A percentile compares a stretch with the other conserved stretches of the same genome.
Conservation (phyloP, 176 grass and related monocot species). For the Lolium perenne region DNA sequence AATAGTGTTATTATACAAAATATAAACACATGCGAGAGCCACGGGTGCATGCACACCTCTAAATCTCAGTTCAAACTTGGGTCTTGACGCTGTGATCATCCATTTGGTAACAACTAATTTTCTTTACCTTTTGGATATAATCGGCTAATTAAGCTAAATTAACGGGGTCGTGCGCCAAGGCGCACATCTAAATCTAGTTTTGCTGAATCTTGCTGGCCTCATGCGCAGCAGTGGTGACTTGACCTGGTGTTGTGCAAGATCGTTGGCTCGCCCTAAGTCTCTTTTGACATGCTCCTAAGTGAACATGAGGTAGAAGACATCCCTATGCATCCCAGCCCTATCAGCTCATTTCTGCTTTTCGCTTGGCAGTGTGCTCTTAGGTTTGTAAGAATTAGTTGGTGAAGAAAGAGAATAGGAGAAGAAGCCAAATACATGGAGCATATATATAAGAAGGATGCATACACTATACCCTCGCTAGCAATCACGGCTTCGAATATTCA, state of each 20-base stretch:
- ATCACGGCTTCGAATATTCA: neutral
- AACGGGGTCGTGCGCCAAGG: no score
- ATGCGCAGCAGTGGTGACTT: no score
- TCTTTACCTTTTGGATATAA: no score
- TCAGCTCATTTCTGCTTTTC: neutral
- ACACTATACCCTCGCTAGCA: neutral
- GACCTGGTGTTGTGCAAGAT: neutral
- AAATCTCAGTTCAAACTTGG: no score
- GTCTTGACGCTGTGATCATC: no score
- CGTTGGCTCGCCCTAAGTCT: neutral
- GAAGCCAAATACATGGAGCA: neutral
- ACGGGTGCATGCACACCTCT: no score
- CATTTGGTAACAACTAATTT: no score
- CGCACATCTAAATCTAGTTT: no score
- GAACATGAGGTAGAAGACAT: neutral
- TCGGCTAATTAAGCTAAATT: no score
- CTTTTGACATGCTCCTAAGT: neutral
- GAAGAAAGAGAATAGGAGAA: neutral
- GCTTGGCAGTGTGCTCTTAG: neutral
- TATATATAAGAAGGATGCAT: neutral
- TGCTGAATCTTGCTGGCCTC: no score
- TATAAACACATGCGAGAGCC: no score
- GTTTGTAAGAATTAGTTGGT: neutral
- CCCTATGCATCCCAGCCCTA: neutral
- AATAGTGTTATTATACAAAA: no score